These are phyloP conservation scores for Carex arenaria DNA, from an alignment of 202 grass and related monocot species.

Conservation along the genomic window DNA sequence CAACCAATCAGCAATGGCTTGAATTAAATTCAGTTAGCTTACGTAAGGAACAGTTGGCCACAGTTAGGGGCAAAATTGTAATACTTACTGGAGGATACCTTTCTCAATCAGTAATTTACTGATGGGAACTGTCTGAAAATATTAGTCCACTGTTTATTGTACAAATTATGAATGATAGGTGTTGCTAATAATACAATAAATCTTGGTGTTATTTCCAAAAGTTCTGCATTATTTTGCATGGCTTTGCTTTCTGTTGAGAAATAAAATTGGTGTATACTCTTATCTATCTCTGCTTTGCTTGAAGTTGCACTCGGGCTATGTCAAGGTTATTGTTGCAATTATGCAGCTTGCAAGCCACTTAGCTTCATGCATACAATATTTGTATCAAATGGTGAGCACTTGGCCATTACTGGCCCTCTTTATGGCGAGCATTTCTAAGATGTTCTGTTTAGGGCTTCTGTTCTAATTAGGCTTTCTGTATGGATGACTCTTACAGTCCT, in stretches of 20 bases:
- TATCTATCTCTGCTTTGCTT: not conserved
- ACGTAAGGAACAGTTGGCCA: not conserved
- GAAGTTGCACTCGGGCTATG: not conserved
- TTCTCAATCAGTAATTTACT: not conserved
- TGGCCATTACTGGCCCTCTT: not conserved
- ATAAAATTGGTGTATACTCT: not conserved
- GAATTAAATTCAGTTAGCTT: not conserved
- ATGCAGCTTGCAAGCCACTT: not conserved
- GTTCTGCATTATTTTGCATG: not conserved
- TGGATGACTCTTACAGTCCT: not conserved
- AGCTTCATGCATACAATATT: not conserved
- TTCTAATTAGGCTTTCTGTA: not conserved
- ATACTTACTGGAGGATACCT: not conserved
- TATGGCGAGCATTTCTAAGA: not conserved
- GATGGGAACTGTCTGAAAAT: not conserved
- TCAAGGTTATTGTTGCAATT: conserved; percentile 7
- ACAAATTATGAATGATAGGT: not conserved
- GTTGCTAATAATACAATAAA: not conserved
- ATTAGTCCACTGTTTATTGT: not conserved
- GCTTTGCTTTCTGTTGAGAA: not conserved
- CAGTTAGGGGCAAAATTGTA: not conserved
- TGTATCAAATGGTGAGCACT: not conserved
- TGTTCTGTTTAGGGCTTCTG: not conserved
- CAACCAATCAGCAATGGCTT: not conserved
- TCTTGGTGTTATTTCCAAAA: not conserved